Base-by-base conservation (phyloP, 352 stramenopile species). In the Thraustochytrium sp. region DNA sequence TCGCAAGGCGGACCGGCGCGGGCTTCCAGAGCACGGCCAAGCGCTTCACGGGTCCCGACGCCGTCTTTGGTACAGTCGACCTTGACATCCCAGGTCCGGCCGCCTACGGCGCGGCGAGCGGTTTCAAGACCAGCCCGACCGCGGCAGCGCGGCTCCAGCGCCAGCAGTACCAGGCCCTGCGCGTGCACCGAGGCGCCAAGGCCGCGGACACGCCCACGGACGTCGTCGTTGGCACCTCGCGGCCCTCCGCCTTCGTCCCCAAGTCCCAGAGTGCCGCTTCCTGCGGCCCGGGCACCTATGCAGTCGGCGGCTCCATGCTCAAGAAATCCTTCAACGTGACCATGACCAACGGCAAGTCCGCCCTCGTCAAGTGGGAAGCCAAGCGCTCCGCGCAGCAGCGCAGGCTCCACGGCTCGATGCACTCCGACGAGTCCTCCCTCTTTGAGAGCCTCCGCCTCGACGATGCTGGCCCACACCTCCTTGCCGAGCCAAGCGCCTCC, bases 291-390 rank as follows among this genome's bases (percentile, higher is more conserved):
- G 68, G 68, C 51, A 31, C 68, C 42, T 80, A 80, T 26, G 21
- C 31, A 46, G 53, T 80, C 1, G 49, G 44, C n/a, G 68, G 68
- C 18, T 63, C 42, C 16, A 68, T 80, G 68, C 16, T 80, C 1
- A 80, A 80, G 38, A 80, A 72, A 26, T 63, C 44, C 23, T 51
- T 55, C 31, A 80, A 80, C 42, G 68, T 80, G 46, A 80, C 68
- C 44, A 80, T 80, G 68, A 63, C 42, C 2, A 77, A 77, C 26
- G 49, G 42, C 65, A 77, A 62, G 49, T 1, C 40, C 5, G 40
- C 37, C 9, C 26, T 77, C 13, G 13, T 18, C n/a, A 54, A 77
- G 31, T 72, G 59, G 59, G 59, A 72, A 31, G 40, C 59, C 59
- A 44, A 72, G 8, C 59, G 59, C 8, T 44, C 36, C 59, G 11